Base-by-base conservation (phyloP, 2,329 filamentous ascomycete genomes). In the Sclerotinia sclerotiorum region DNA sequence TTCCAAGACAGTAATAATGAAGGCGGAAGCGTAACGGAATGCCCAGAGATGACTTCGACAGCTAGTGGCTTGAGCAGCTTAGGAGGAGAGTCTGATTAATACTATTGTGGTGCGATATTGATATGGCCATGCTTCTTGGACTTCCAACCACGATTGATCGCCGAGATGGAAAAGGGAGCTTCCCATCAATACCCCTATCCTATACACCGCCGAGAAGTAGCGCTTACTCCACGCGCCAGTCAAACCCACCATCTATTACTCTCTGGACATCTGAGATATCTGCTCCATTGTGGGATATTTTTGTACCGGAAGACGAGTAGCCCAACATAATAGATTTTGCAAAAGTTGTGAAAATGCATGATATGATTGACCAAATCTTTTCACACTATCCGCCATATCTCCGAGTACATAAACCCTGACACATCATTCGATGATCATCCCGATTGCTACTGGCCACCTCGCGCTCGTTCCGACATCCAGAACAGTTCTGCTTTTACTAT, bases 41-140 rank as follows among this genome's bases (percentile, higher is more conserved):
- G 48, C 76, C 81, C 6, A 84, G 85, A 69, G 81, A 82, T 44
- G 77, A 83, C 1, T 77, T 87, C 21, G 82, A 85, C 68, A 86
- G 84, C 69, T 80, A 87, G 72, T 88, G 87, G 87, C 77, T 81
- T 60, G 82, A 87, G 27, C 83, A 89, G 74, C 79, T 82, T 48
- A 80, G 86, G 60, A 80, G 86, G 56, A 82, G 82, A 72, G 78
- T 86, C 67, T 89, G 87, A 81, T 81, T 85, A 76, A 81, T 83
- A 29, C 80, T 89, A 2, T 79, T 83, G 35, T 71, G 77, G 66
- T 87, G 77, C 77, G 77, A 75, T 70, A 74, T 75, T 21, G 69
- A 74, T 58, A 79, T 79, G 76, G 75, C 76, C 76, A 74, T 78
- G 65, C 72, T 78, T 27, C 73, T 79, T 48, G 77, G 75, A 46